Evolutionary conservation across 192 early-diverging fungal species (phyloP).

Genomic region (Anaeromyces robustus): DNA sequence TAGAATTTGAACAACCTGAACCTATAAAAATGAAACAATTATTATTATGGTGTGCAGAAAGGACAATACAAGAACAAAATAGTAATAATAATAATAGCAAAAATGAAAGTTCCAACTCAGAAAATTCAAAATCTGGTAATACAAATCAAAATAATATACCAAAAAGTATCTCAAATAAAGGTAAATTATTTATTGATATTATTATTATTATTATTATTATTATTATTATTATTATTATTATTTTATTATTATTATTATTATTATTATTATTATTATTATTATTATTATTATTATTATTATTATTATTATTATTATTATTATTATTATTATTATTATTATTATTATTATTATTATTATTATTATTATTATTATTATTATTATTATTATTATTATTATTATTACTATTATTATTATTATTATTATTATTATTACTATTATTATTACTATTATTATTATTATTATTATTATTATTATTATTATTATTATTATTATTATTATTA

Average conservation of each 20-base stretch:
- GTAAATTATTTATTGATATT: background rate
- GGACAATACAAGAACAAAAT: background rate
- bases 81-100: background rate
- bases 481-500: too few species aligned
- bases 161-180: background rate
- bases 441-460: too few species aligned
- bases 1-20: background rate
- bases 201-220: too few species aligned
- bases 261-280: too few species aligned
- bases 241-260: background rate
- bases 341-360: background rate
- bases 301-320: background rate
- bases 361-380: background rate
- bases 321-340: background rate
- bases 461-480: background rate
- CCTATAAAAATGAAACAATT: background rate
- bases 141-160: background rate
- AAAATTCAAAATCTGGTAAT: background rate
- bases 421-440: too few species aligned
- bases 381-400: too few species aligned
- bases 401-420: background rate
- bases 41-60: background rate
- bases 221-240: too few species aligned
- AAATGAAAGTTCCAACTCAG: too few species aligned
- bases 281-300: background rate